Evolutionary conservation across 2,329 filamentous ascomycete species (phyloP).

Genomic region (Talaromyces sp.): DNA sequence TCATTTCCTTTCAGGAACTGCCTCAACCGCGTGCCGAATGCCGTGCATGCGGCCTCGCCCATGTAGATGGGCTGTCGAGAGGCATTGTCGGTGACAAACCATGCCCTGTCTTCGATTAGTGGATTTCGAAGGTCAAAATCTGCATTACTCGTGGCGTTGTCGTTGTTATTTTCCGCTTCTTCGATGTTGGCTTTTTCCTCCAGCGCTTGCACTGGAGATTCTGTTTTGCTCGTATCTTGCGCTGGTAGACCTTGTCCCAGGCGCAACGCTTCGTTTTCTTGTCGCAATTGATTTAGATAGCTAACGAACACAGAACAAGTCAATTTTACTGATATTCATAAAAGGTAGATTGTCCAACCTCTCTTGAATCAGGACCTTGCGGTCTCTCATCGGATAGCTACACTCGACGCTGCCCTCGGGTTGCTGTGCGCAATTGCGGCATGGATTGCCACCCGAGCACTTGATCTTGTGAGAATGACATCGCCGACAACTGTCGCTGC

Average conservation of each 20-base stretch:
- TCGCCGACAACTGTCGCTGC: constrained; percentile 10
- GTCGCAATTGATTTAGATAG: constrained; percentile 10
- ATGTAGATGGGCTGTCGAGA: constrained; percentile 14
- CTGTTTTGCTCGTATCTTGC: constrained; percentile 3
- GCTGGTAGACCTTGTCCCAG: neutral
- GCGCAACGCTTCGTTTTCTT: constrained; percentile 8
- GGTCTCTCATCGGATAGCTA: constrained; percentile 12
- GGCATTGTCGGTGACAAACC: constrained; percentile 13
- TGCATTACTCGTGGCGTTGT: neutral
- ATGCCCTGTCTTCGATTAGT: constrained; percentile 13
- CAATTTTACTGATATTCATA: neutral
- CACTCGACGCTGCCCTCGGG: constrained; percentile 10
- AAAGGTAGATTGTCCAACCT: neutral
- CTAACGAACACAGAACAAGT: neutral
- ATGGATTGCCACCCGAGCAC: constrained; percentile 12
- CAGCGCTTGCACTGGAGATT: neutral
- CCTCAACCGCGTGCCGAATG: constrained; percentile 12
- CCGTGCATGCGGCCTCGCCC: constrained; percentile 13
- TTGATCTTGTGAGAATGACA: constrained; percentile 13
- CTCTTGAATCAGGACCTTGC: constrained; percentile 12
- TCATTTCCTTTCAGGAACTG: constrained; percentile 13
- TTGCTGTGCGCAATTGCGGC: constrained; percentile 11
- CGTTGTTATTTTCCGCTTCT: neutral
- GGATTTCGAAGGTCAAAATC: constrained; percentile 13
- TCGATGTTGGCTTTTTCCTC: neutral